A percentile compares a stretch with the other conserved stretches of the same genome.
phyloP scores from a whole-genome alignment of 768 basidiomycete species.

The Cantharellus cinnabarinus region DNA sequence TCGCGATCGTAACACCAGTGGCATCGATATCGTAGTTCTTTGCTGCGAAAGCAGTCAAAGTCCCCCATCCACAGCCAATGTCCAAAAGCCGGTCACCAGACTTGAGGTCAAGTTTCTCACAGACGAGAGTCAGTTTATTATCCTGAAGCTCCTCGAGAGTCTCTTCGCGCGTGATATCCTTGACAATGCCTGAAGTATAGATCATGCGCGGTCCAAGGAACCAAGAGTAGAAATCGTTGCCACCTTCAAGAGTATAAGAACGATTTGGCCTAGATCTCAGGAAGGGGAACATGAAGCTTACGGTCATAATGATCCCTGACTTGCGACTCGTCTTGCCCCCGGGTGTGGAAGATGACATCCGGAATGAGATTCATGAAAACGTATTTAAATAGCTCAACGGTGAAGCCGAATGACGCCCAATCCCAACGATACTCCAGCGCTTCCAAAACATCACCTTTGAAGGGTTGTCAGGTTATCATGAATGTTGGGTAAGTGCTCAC shows the following conservation, averaged over 20 bases:
- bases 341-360: slow-evolving; percentile 86
- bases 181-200: slow-evolving; percentile 85
- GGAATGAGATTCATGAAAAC: slow-evolving; percentile 74
- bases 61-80: slow-evolving; percentile 93
- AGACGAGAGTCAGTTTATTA: slow-evolving; percentile 91
- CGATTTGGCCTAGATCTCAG: background rate
- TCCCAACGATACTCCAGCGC: slow-evolving; percentile 88
- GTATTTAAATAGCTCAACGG: slow-evolving; percentile 80
- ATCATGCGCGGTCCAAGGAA: slow-evolving; percentile 94
- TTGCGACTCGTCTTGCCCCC: slow-evolving; percentile 82
- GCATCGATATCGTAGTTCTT: slow-evolving; percentile 96
- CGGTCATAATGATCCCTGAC: slow-evolving; percentile 93
- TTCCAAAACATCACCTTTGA: slow-evolving; percentile 74
- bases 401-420: slow-evolving; percentile 86
- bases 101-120: slow-evolving; percentile 79
- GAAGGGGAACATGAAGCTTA: background rate
- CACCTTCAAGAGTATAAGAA: slow-evolving; percentile 14
- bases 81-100: slow-evolving; percentile 74
- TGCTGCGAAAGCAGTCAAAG: slow-evolving; percentile 79
- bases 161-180: slow-evolving; percentile 46
- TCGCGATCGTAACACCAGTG: slow-evolving; percentile 82
- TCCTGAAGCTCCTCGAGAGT: slow-evolving; percentile 90
- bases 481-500: slow-evolving; percentile 9
- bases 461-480: background rate
- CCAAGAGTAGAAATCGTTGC: slow-evolving; percentile 94